These are phyloP conservation scores for Podaxis mareebaensis DNA, from an alignment of 768 basidiomycete species.

Conservation along the genomic window DNA sequence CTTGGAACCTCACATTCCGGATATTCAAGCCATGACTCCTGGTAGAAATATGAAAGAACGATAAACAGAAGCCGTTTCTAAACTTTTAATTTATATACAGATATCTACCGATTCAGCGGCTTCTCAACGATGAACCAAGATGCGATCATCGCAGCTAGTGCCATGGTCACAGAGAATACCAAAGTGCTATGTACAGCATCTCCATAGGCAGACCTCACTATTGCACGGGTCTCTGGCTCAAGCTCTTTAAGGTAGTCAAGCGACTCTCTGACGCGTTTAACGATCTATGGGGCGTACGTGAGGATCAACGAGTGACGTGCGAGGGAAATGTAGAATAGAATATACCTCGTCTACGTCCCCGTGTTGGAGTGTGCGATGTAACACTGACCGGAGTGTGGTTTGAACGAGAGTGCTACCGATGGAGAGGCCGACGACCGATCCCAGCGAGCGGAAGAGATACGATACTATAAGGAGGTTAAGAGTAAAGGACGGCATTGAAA, in stretches of 20 bases:
- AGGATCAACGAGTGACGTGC: neutral
- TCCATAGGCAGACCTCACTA: constrained; percentile 43
- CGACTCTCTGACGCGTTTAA: constrained; percentile 50
- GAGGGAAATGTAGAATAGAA: constrained; percentile 1
- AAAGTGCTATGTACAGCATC: constrained; percentile 49
- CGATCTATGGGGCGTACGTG: constrained; percentile 34
- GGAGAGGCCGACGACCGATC: constrained; percentile 57
- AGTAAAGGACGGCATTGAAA: neutral
- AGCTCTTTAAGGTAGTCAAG: constrained; percentile 47
- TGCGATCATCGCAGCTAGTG: constrained; percentile 40
- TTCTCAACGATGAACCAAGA: constrained; percentile 58
- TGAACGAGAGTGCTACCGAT: constrained; percentile 60
- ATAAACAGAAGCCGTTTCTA: too few species aligned
- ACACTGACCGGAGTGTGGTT: constrained; percentile 43
- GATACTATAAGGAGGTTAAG: constrained; percentile 41
- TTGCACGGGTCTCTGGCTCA: constrained; percentile 34
- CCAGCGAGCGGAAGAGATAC: constrained; percentile 67
- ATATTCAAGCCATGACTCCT: too few species aligned
- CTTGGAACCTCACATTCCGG: too few species aligned
- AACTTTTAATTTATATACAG: too few species aligned
- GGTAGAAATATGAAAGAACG: too few species aligned
- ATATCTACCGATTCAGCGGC: constrained; percentile 24
- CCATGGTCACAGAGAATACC: constrained; percentile 45
- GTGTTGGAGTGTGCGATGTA: constrained; percentile 43
- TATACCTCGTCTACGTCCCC: constrained; percentile 55